phyloP scores from a whole-genome alignment of 257 asterid species.

The Primulina tabacum region DNA sequence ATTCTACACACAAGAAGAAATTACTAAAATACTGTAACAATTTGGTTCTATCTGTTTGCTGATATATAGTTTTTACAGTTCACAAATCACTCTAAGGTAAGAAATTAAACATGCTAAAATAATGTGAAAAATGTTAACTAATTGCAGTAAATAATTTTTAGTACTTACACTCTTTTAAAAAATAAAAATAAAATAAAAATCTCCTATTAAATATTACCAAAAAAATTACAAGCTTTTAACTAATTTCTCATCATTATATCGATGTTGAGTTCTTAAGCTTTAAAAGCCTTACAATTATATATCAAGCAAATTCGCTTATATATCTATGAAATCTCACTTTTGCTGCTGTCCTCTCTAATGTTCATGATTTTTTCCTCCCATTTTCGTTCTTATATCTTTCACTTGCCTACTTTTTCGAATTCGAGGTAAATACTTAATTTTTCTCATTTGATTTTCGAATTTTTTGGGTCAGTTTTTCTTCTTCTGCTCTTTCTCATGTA shows the following conservation, averaged over 20 bases:
- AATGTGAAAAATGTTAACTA: neutral
- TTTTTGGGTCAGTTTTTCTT: too few species aligned
- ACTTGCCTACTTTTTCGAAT: neutral
- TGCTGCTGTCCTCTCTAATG: neutral
- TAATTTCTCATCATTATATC: slow-evolving; percentile 3
- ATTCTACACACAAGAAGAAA: too few species aligned
- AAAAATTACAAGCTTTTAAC: slow-evolving; percentile 21
- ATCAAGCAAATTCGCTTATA: slow-evolving; percentile 3
- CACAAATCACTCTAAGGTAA: too few species aligned
- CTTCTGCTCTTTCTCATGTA: too few species aligned
- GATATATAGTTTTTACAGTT: too few species aligned
- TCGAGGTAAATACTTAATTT: neutral
- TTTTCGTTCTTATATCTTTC: neutral
- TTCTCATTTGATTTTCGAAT: neutral
- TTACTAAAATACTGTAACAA: neutral
- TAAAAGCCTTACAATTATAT: slow-evolving; percentile 16
- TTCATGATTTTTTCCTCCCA: neutral
- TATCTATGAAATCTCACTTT: slow-evolving; percentile 8
- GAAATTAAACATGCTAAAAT: neutral
- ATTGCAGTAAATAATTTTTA: neutral
- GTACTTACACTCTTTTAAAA: too few species aligned
- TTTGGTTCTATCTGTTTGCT: too few species aligned
- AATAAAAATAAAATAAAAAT: too few species aligned
- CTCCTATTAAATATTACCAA: too few species aligned
- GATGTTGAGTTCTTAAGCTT: slow-evolving; percentile 12